These are phyloP conservation scores for Paracamarosporium sp. DNA, from an alignment of 2,329 filamentous ascomycete species.

Conservation along the genomic window DNA sequence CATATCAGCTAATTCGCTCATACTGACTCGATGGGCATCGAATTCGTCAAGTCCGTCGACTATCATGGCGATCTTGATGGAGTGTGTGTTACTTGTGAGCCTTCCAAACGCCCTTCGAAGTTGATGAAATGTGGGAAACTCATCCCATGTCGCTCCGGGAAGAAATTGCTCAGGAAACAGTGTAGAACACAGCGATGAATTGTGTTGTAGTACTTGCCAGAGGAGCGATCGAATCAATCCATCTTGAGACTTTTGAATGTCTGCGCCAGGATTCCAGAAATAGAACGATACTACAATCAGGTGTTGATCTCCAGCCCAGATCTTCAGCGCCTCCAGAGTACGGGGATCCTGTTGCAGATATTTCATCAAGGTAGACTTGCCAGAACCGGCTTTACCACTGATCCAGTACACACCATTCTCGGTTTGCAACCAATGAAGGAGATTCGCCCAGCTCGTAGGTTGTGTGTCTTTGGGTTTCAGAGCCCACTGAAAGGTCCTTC, in stretches of 20 bases:
- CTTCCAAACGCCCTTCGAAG: neutral
- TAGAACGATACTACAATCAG: neutral
- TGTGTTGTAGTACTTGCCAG: slow-evolving; percentile 5
- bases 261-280: slow-evolving; percentile 12
- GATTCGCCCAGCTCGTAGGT: neutral
- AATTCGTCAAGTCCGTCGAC: slow-evolving; percentile 9
- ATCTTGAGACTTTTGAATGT: slow-evolving; percentile 11
- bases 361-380: slow-evolving; percentile 24
- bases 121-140: neutral
- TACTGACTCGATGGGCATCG: neutral
- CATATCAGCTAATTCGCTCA: slow-evolving; percentile 1
- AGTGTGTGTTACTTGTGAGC: neutral
- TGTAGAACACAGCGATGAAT: neutral
- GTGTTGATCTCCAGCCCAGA: neutral
- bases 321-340: neutral
- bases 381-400: slow-evolving; percentile 8
- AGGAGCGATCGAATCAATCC: slow-evolving; percentile 3
- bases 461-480: neutral
- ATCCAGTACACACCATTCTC: slow-evolving; percentile 1
- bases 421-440: neutral
- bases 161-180: neutral
- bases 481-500: slow-evolving; percentile 4
- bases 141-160: neutral
- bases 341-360: neutral
- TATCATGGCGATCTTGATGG: neutral